Conservation (phyloP, 352 stramenopile species). For the Phytopythium kandeliae region DNA sequence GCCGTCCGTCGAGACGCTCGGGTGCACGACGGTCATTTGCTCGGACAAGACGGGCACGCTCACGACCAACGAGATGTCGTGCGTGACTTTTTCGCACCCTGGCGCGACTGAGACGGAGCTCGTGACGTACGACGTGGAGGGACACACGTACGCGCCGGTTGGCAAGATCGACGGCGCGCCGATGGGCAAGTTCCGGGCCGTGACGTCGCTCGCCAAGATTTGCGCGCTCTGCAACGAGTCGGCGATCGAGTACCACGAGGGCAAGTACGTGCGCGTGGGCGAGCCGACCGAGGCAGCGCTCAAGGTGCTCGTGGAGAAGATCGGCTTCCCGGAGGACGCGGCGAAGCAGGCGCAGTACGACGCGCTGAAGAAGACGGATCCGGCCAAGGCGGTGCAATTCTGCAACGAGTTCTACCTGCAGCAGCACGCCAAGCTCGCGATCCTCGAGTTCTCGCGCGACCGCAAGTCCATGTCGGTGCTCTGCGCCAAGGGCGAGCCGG, state of each 20-base stretch:
- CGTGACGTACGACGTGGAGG: constrained; percentile 90
- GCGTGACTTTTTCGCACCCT: constrained; percentile 69
- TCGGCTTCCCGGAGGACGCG: constrained; percentile 77
- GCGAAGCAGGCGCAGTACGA: constrained; percentile 59
- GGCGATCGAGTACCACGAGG: constrained; percentile 81
- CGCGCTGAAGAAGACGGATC: constrained; percentile 50
- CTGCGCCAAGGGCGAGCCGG: constrained; percentile 42
- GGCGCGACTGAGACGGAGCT: constrained; percentile 65
- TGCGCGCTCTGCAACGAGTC: constrained; percentile 97
- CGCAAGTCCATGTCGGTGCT: constrained; percentile 98
- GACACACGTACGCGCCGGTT: constrained; percentile 91
- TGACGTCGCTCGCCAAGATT: constrained; percentile 88
- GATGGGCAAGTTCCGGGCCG: constrained; percentile 58
- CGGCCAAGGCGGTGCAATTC: constrained; percentile 72
- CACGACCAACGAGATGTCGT: constrained; percentile 98
- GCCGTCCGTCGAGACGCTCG: constrained; percentile 96
- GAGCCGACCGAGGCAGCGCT: constrained; percentile 97
- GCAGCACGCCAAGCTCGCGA: constrained; percentile 89
- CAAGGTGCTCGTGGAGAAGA: constrained; percentile 94
- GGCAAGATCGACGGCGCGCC: constrained; percentile 56
- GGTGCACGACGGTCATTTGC: constrained; percentile 95
- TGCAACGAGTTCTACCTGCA: constrained; percentile 77
- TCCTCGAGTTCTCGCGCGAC: constrained; percentile 95
- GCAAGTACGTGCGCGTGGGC: constrained; percentile 88
- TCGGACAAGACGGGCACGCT: constrained; percentile 94